phyloP scores from a whole-genome alignment of 495 filamentous ascomycete species.

The Filosporella fistucella region DNA sequence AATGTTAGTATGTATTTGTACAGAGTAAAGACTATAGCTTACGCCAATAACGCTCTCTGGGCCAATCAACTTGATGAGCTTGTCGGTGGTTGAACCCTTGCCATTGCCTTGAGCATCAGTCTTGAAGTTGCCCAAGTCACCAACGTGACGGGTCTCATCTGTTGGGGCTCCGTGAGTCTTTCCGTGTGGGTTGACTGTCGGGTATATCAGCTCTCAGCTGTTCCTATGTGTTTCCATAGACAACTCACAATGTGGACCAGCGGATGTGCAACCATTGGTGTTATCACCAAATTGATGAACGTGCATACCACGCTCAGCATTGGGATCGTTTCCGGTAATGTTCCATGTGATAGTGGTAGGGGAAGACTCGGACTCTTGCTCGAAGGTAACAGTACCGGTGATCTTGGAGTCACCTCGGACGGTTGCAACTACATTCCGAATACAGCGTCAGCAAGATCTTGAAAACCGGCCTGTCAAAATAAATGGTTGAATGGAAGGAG shows the following conservation, averaged over 20 bases:
- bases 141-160: slow-evolving; percentile 85
- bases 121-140: slow-evolving; percentile 94
- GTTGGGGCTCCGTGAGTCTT: slow-evolving; percentile 87
- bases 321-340: slow-evolving; percentile 88
- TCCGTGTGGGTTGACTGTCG: slow-evolving; percentile 83
- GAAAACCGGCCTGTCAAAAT: not conserved
- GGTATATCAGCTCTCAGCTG: slow-evolving; percentile 5
- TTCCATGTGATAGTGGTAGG: slow-evolving; percentile 88
- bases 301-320: slow-evolving; percentile 95
- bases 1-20: slow-evolving; percentile 9
- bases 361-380: slow-evolving; percentile 75
- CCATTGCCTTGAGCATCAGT: slow-evolving; percentile 89
- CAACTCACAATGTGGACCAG: slow-evolving; percentile 87
- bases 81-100: slow-evolving; percentile 70
- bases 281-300: slow-evolving; percentile 99
- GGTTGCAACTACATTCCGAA: slow-evolving; percentile 67
- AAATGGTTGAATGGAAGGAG: not conserved
- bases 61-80: slow-evolving; percentile 87
- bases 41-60: slow-evolving; percentile 93
- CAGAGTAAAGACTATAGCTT: slow-evolving; percentile 34
- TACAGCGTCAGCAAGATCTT: not conserved
- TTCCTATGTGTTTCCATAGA: not conserved
- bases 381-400: slow-evolving; percentile 87
- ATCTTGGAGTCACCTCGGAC: slow-evolving; percentile 96
- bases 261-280: slow-evolving; percentile 98